Base-by-base conservation (phyloP, 805 yeast genomes). In the Starmerella apicola region DNA sequence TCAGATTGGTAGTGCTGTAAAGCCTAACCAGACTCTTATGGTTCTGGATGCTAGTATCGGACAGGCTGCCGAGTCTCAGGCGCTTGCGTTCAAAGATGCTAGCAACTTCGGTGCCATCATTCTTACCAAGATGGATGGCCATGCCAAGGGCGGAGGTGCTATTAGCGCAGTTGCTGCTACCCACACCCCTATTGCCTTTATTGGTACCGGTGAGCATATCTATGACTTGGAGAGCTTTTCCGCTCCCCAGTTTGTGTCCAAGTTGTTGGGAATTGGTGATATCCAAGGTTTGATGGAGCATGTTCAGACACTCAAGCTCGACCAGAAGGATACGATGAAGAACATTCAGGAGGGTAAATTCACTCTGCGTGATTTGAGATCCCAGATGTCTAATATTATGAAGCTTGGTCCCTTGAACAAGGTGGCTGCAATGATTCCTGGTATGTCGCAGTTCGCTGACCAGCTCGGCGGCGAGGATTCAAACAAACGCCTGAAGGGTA, bases 101-200 rank as follows among this genome's bases (percentile, higher is more conserved):
- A 69, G 95, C 4, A 78, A 88, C 56, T 91, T 91, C 56, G 98
- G 98, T 53, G 85, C 96, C 20, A 88, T 88, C 48, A 80, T 88
- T 44, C 70, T 88, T 56, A 88, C 98, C 18, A 88, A 88, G 60
- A 77, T 88, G 93, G 98, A 88, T 62, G 97, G 97, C 38, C 96
- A 91, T 55, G 98, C 97, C 28, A 88, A 81, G 63, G 98, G 98
- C 60, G 98, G 98, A 64, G 98, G 98, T 68, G 98, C 98, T 23
- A 86, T 88, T 39, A 84, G 95, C 29, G 98, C 98, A 0, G 96
- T 88, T 39, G 98, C 98, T 2, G 91, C 95, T 2, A 88, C 97
- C 2, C 71, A 81, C 40, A 91, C 97, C 0, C 98, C 98, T 6
- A 80, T 88, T 51, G 82, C 81, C 7, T 88, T 88, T 56, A 91